phyloP scores from a whole-genome alignment of 177 flowering plant species.

The Tripterygium wilfordii region DNA sequence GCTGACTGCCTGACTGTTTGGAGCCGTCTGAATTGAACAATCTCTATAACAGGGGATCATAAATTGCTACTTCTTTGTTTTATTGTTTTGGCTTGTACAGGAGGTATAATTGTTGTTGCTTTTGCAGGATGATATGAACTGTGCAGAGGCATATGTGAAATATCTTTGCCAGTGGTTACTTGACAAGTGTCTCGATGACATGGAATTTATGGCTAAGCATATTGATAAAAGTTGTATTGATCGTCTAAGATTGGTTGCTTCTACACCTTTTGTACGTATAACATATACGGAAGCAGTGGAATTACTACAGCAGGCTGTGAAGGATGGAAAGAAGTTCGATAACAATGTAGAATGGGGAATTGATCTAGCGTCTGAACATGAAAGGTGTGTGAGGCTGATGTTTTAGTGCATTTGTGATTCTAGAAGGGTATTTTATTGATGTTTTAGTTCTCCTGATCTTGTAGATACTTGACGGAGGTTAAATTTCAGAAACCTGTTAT shows the following conservation, averaged over 20 bases:
- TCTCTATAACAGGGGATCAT: too few species aligned
- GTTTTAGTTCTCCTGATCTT: conserved; percentile 5
- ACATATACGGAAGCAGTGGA: conserved; percentile 79
- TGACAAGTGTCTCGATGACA: conserved; percentile 84
- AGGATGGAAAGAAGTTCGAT: conserved; percentile 25
- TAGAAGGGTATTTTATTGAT: too few species aligned
- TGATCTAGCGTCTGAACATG: conserved; percentile 97
- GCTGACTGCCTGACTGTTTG: too few species aligned
- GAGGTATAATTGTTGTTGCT: background rate
- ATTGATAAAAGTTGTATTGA: conserved; percentile 71
- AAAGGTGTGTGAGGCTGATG: conserved; percentile 41
- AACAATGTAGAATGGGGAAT: conserved; percentile 33
- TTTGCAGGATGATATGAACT: conserved; percentile 94
- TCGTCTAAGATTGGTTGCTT: conserved; percentile 73
- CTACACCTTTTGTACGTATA: conserved; percentile 70
- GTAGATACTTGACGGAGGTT: conserved; percentile 89
- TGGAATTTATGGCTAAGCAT: conserved; percentile 83
- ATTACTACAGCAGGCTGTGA: conserved; percentile 54
- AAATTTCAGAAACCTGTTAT: conserved; percentile 83
- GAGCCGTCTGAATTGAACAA: too few species aligned
- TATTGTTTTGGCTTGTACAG: background rate
- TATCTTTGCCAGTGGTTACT: conserved; percentile 85
- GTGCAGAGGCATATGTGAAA: conserved; percentile 91
- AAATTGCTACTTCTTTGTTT: too few species aligned
- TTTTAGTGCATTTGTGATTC: background rate